Evolutionary conservation across 2,329 filamentous ascomycete species (phyloP).

Genomic region (Verticillium longisporum): DNA sequence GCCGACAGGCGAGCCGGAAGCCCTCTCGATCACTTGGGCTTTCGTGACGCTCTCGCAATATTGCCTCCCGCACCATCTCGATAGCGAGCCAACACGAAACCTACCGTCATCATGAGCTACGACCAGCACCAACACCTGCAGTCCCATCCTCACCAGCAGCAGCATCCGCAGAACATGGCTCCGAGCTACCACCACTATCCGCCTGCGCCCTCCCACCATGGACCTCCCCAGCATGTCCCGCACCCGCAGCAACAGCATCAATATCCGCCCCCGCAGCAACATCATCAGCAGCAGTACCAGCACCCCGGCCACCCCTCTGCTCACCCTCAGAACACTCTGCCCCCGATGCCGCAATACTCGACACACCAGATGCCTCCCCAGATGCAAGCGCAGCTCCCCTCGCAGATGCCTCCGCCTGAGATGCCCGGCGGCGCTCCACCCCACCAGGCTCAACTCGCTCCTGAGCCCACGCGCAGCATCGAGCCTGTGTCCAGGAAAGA

Average conservation of each 20-base stretch:
- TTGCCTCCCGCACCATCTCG: not conserved
- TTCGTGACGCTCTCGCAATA: not conserved
- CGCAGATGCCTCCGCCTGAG: constrained; percentile 5
- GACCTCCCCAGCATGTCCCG: constrained; percentile 1
- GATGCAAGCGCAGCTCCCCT: not conserved
- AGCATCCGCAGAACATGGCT: not conserved
- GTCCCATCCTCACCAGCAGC: not conserved
- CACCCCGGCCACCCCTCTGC: constrained; percentile 1
- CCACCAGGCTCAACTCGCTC: constrained; percentile 1
- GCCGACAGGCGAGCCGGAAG: too few relatives aligned
- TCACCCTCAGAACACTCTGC: constrained; percentile 7
- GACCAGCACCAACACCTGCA: constrained; percentile 6
- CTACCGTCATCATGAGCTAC: constrained; percentile 9
- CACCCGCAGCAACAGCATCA: not conserved
- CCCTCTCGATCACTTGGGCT: not conserved
- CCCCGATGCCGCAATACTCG: constrained; percentile 8
- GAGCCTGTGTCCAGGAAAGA: constrained; percentile 2
- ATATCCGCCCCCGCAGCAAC: not conserved
- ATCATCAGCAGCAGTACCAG: constrained; percentile 4
- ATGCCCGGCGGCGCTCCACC: constrained; percentile 7
- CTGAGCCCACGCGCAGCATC: constrained; percentile 1
- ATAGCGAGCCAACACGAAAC: not conserved
- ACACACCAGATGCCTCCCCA: not conserved
- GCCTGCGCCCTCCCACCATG: constrained; percentile 3
- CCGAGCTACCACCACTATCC: constrained; percentile 10